phyloP scores from a whole-genome alignment of 768 basidiomycete genomes.

The Russula brevipes region DNA sequence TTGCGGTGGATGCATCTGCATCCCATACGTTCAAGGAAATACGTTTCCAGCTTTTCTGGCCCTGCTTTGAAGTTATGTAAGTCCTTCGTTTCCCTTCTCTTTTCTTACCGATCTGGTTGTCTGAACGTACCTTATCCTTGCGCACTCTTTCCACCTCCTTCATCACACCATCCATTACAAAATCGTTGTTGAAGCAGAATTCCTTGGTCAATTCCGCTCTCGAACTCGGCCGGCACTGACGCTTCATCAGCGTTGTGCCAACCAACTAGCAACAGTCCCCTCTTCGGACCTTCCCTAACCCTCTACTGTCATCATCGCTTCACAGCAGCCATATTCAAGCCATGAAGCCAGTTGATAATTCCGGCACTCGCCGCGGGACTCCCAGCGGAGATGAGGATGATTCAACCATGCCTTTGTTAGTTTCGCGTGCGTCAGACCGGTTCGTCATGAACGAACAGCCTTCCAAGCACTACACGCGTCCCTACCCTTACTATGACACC shows the following conservation, averaged over 20 bases:
- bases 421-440: conserved; percentile 36
- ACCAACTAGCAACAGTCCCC: conserved; percentile 10
- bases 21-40: conserved; percentile 7
- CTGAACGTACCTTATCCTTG: conserved; percentile 11
- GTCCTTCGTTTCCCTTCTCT: conserved; percentile 13
- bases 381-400: conserved; percentile 27
- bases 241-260: conserved; percentile 13
- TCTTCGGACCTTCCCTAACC: conserved; percentile 7
- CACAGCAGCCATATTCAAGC: conserved; percentile 37
- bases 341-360: conserved; percentile 32
- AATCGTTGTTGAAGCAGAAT: conserved; percentile 8
- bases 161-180: neutral
- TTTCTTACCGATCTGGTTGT: conserved; percentile 5
- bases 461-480: conserved; percentile 50
- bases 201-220: conserved; percentile 7
- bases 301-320: conserved; percentile 40
- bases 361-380: conserved; percentile 38
- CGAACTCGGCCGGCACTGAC: conserved; percentile 18
- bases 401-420: conserved; percentile 30
- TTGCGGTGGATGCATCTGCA: conserved; percentile 10
- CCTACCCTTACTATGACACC: conserved; percentile 35
- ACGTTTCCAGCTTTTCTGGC: neutral
- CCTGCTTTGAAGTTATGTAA: conserved; percentile 24
- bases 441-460: conserved; percentile 41
- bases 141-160: neutral